Conservation (phyloP, 1,284 basidiomycete genomes). For the Phellinidium pouzarii region DNA sequence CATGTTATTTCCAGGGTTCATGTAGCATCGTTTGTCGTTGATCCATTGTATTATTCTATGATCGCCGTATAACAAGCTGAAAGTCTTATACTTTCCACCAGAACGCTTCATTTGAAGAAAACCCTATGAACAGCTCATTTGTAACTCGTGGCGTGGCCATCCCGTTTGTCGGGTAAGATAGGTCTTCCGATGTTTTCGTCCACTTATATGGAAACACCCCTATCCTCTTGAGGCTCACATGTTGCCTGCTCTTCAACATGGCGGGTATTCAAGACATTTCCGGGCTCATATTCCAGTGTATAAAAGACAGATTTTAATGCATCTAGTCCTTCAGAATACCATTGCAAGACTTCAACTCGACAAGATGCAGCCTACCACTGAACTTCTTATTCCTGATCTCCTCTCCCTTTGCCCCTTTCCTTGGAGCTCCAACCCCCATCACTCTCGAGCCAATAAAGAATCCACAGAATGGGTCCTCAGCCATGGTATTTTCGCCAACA, state of each 20-base stretch:
- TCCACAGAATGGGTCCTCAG: constrained; percentile 58
- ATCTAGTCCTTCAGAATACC: neutral
- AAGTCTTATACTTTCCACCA: too few relatives aligned
- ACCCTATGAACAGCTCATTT: too few relatives aligned
- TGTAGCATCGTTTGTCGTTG: too few relatives aligned
- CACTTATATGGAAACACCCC: too few relatives aligned
- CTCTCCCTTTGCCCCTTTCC: neutral
- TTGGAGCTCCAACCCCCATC: constrained; percentile 41
- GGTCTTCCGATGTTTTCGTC: too few relatives aligned
- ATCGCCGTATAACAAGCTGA: too few relatives aligned
- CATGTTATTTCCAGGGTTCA: too few relatives aligned
- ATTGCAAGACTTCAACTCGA: neutral
- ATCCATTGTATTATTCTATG: too few relatives aligned
- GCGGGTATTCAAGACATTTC: neutral
- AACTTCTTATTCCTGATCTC: constrained; percentile 19
- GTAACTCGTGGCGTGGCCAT: too few relatives aligned
- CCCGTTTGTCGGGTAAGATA: too few relatives aligned
- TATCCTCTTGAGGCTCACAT: too few relatives aligned
- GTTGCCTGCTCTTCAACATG: neutral
- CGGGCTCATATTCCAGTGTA: neutral
- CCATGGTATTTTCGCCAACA: constrained; percentile 51
- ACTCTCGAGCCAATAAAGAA: constrained; percentile 42
- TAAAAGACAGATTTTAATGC: neutral
- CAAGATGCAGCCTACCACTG: constrained; percentile 9
- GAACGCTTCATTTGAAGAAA: too few relatives aligned